Evolutionary conservation across 1,284 basidiomycete species (phyloP).

Genomic region (Sporisorium graminicola): DNA sequence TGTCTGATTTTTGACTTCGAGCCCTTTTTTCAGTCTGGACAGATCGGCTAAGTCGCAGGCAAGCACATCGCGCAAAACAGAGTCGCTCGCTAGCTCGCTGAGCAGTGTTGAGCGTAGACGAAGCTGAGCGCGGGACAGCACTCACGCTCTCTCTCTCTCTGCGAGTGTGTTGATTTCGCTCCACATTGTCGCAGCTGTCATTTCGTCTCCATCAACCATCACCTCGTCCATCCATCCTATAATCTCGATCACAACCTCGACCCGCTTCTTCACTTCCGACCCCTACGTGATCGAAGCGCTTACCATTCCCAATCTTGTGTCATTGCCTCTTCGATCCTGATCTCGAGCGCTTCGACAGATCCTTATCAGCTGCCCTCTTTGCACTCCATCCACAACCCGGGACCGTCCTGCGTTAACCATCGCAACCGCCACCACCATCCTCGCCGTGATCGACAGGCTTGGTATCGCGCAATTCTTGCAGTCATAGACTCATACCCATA

Average conservation of each 20-base stretch:
- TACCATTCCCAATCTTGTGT: background rate
- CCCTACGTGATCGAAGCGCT: background rate
- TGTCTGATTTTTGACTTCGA: background rate
- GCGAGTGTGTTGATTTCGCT: background rate
- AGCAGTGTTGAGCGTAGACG: no score
- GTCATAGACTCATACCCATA: background rate
- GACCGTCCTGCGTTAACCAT: background rate
- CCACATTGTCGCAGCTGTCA: conserved; percentile 1
- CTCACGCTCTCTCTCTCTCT: background rate
- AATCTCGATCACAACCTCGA: background rate
- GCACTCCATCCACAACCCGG: conserved; percentile 1
- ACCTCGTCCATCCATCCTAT: background rate
- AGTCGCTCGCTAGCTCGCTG: conserved; percentile 6
- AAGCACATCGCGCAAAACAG: background rate
- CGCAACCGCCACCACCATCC: background rate
- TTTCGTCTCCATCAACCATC: background rate
- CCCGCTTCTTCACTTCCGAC: background rate
- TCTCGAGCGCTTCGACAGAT: background rate
- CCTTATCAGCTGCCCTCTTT: conserved; percentile 5
- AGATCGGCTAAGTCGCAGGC: conserved; percentile 35
- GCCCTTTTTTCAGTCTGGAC: conserved; percentile 8
- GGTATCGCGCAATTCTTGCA: background rate
- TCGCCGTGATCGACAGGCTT: no score
- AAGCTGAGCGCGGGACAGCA: conserved; percentile 5
- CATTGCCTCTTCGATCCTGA: background rate